Conservation (phyloP, 345 rosid species). For the Nasturtium officinale region DNA sequence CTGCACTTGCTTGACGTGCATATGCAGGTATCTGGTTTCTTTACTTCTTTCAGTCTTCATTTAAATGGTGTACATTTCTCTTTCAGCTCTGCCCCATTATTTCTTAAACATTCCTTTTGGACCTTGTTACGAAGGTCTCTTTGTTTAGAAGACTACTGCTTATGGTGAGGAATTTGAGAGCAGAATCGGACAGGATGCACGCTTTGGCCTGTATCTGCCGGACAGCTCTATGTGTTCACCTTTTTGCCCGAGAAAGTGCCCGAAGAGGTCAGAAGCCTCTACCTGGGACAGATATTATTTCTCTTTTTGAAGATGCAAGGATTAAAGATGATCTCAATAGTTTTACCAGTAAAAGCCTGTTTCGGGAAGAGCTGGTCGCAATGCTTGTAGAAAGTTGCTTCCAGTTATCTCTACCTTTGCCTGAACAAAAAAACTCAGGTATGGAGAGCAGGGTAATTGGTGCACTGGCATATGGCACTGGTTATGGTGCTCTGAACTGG, state of each 20-base stretch:
- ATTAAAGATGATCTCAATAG: constrained; percentile 88
- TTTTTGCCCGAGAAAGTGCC: constrained; percentile 93
- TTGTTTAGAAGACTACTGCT: constrained; percentile 91
- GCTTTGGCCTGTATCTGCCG: constrained; percentile 97
- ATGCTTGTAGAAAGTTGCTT: constrained; percentile 97
- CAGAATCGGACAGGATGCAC: constrained; percentile 98
- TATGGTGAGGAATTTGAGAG: constrained; percentile 97
- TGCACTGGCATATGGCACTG: constrained; percentile 98
- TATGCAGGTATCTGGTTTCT: constrained; percentile 70
- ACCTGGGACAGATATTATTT: constrained; percentile 91
- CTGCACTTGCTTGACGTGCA: constrained; percentile 93
- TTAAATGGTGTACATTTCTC: constrained; percentile 7
- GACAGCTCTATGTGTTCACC: constrained; percentile 97
- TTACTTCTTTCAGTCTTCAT: background rate
- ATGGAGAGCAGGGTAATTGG: constrained; percentile 99
- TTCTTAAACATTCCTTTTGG: constrained; percentile 25
- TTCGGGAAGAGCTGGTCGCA: constrained; percentile 96
- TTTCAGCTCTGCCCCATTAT: constrained; percentile 9
- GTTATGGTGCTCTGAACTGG: constrained; percentile 98
- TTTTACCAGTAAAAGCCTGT: constrained; percentile 76
- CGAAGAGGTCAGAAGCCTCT: constrained; percentile 98
- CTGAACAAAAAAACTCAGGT: constrained; percentile 88
- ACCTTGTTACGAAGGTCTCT: constrained; percentile 70
- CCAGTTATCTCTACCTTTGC: constrained; percentile 93
- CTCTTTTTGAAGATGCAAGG: constrained; percentile 92